These are phyloP conservation scores for Pseudocercospora pini-densiflorae DNA, from an alignment of 2,329 filamentous ascomycete genomes.

Conservation along the genomic window DNA sequence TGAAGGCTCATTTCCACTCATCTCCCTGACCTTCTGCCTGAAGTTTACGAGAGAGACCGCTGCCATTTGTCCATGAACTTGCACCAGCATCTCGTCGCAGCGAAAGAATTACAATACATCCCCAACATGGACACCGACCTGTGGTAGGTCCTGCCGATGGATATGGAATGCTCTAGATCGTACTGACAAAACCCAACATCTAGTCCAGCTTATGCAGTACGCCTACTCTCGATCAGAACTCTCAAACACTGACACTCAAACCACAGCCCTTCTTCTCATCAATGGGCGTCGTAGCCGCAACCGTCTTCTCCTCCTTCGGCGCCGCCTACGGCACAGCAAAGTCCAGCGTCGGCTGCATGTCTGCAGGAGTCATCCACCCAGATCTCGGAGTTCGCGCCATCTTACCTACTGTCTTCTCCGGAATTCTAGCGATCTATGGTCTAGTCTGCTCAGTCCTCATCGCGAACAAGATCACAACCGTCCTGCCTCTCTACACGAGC, in stretches of 20 bases:
- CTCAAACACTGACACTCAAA: not conserved
- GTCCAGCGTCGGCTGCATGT: constrained; percentile 22
- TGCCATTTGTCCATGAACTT: not conserved
- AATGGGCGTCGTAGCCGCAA: constrained; percentile 25
- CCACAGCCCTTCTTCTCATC: constrained; percentile 27
- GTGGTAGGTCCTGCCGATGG: not conserved
- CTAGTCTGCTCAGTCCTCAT: constrained; percentile 22
- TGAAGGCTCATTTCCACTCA: not conserved
- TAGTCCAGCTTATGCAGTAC: not conserved
- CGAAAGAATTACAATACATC: too few relatives aligned
- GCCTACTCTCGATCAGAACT: not conserved
- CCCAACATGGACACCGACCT: constrained; percentile 12
- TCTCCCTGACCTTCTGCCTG: too few relatives aligned
- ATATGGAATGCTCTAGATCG: not conserved
- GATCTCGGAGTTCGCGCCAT: constrained; percentile 23
- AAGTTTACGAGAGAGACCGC: too few relatives aligned
- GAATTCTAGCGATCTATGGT: constrained; percentile 26
- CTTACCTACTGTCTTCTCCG: constrained; percentile 23
- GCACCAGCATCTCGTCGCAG: not conserved
- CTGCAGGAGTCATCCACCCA: constrained; percentile 20
- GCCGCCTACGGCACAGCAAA: constrained; percentile 28
- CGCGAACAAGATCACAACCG: constrained; percentile 21
- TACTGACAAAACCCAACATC: not conserved
- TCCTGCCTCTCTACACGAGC: constrained; percentile 18
- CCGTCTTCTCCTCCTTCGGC: constrained; percentile 27